phyloP scores from a whole-genome alignment of 495 filamentous ascomycete species.

The Stereocaulon alpinum region DNA sequence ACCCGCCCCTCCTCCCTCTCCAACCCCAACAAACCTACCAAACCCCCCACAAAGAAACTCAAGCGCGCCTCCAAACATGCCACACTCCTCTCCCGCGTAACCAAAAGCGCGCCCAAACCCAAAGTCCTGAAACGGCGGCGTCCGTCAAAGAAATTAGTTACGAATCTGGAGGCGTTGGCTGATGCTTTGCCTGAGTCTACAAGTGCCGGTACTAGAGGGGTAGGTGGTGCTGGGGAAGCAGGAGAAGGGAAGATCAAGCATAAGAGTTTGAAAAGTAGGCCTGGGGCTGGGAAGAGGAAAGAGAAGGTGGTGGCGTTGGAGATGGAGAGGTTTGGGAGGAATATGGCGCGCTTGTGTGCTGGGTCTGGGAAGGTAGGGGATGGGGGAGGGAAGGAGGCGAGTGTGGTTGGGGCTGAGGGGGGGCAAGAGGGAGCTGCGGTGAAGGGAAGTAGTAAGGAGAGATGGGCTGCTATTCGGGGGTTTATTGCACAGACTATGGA shows the following conservation, averaged over 20 bases:
- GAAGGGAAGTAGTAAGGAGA: not conserved
- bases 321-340: conserved; percentile 70
- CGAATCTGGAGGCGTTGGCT: conserved; percentile 66
- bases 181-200: conserved; percentile 59
- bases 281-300: conserved; percentile 74
- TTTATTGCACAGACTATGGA: conserved; percentile 68
- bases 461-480: conserved; percentile 58
- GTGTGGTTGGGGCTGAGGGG: not conserved
- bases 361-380: not conserved
- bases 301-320: conserved; percentile 68
- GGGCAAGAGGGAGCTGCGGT: not conserved
- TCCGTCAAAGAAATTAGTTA: conserved; percentile 61
- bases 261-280: conserved; percentile 58
- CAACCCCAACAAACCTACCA: not conserved
- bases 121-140: conserved; percentile 37
- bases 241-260: conserved; percentile 45
- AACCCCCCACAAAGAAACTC: conserved; percentile 17
- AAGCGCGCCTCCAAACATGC: conserved; percentile 69
- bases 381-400: not conserved
- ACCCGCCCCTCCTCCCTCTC: not conserved
- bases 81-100: conserved; percentile 61
- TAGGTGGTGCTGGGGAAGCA: conserved; percentile 25
- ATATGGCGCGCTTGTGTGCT: conserved; percentile 53
- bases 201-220: conserved; percentile 17
- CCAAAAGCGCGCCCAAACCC: conserved; percentile 39